A percentile compares a stretch with the other conserved stretches of the same genome.
These are phyloP conservation scores for Blastobotrys peoriensis DNA, from an alignment of 805 yeast species.

Conservation along the genomic window DNA sequence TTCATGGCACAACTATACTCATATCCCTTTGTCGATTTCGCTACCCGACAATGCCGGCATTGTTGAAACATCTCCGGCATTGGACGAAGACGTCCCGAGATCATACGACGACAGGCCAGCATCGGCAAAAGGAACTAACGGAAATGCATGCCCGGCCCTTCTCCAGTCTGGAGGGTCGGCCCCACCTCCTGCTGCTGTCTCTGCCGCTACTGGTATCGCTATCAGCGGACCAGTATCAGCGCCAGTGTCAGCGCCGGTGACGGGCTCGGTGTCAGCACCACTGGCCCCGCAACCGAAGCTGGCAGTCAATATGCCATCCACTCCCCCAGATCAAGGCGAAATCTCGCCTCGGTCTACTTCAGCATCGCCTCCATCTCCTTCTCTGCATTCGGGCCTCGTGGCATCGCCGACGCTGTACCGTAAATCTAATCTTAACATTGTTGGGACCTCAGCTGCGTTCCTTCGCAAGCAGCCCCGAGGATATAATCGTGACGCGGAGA, in stretches of 20 bases:
- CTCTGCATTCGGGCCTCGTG: background rate
- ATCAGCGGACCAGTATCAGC: too few species aligned
- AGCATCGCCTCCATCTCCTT: background rate
- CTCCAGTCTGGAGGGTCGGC: background rate
- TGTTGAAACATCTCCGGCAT: background rate
- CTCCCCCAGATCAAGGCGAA: background rate
- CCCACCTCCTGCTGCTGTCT: background rate
- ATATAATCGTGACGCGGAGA: background rate
- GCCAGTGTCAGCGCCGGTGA: background rate
- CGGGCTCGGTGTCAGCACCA: background rate
- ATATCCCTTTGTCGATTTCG: background rate
- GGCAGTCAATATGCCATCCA: too few species aligned
- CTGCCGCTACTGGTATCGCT: background rate
- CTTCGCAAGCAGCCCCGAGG: constrained; percentile 19
- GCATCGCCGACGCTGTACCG: background rate
- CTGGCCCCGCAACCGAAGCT: too few species aligned
- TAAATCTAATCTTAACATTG: background rate
- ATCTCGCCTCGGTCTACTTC: background rate
- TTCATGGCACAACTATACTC: background rate
- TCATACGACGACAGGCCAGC: background rate
- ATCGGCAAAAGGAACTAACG: background rate
- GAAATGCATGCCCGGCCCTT: background rate
- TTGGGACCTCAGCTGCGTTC: constrained; percentile 13
- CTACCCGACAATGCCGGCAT: background rate
- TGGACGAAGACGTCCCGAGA: background rate